phyloP scores from a whole-genome alignment of 331 rosid species.

The Pyracantha coccinea region DNA sequence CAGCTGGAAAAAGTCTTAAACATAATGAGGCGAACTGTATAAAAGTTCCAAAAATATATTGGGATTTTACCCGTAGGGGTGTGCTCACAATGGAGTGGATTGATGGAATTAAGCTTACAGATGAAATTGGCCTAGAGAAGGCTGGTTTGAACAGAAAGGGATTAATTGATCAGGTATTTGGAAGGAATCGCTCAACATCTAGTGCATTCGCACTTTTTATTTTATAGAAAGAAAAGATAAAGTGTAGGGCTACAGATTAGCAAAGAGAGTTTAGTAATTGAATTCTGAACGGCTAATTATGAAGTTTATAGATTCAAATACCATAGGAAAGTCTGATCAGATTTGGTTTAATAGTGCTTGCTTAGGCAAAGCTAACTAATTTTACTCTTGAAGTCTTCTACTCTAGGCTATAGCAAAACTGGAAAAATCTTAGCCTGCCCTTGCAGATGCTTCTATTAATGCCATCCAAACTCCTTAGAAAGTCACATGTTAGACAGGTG shows the following conservation, averaged over 20 bases:
- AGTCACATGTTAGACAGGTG: background rate
- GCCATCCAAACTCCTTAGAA: background rate
- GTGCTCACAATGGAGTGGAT: conserved; percentile 98
- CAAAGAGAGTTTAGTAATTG: background rate
- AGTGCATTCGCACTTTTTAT: conserved; percentile 9
- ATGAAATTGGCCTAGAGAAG: conserved; percentile 49
- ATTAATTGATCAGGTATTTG: conserved; percentile 78
- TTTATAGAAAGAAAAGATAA: background rate
- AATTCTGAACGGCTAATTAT: background rate
- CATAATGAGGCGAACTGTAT: conserved; percentile 22
- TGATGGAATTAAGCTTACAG: conserved; percentile 94
- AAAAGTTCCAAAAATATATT: conserved; percentile 92
- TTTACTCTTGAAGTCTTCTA: background rate
- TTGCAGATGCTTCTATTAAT: background rate
- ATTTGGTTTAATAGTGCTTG: background rate
- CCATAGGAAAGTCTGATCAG: background rate
- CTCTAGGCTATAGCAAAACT: background rate
- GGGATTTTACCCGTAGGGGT: conserved; percentile 64
- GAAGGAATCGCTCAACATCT: conserved; percentile 7
- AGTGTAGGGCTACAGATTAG: background rate
- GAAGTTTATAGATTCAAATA: background rate
- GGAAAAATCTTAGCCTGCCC: background rate
- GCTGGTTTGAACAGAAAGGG: conserved; percentile 74
- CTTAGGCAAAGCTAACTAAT: background rate
- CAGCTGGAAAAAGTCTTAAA: conserved; percentile 20